Evolutionary conservation across 108 stramenopile genomes (phyloP), one percentile per base, ranked within the genome.

Genomic region (Nitzschia putrida): DNA sequence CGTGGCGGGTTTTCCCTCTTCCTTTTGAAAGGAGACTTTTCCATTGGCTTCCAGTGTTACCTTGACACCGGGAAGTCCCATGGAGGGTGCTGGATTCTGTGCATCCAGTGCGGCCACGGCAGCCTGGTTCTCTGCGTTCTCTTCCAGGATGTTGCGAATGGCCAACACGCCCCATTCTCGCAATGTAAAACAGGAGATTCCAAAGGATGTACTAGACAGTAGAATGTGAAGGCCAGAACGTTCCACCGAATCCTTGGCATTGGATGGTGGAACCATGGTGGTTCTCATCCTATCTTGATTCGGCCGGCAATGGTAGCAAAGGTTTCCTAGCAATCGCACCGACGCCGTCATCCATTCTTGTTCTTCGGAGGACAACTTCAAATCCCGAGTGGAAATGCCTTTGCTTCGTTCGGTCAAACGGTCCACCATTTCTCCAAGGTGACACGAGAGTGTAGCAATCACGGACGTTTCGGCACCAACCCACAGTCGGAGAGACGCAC

Each of bases 81-180:
- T 74, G 9, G 87, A 80, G 64, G 88, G 81, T 24, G 91, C 68
- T 14, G 83, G 69, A 61, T 83, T 71, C 60, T 91, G 81, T n/a
- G 90, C 88, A 57, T 90, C 85, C 18, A 94, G 63, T 38, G 77
- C 52, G 53, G 77, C 75, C 5, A 94, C 80, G 7, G 85, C 53
- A 41, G 69, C 76, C 66, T 83, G 85, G 67, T 94, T 94, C 9
- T 69, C 74, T 34, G 64, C 71, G 50, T 91, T 94, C 18, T 76
- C 73, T 42, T 94, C 85, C 23, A 94, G 67, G 8, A 78, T 79
- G 80, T 91, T 88, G 24, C 89, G 81, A 58, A 94, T 88, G n/a
- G 90, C 90, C 41, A 94, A 79, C 54, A 94, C 79, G 29, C 85
- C 80, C 93, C 93, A 94, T 50, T 94, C 93, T 41, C 93, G 83